A percentile compares a stretch with the other conserved stretches of the same genome.
phyloP scores from a whole-genome alignment of 2,329 filamentous ascomycete genomes.

The Ilyonectria mors-panacis region DNA sequence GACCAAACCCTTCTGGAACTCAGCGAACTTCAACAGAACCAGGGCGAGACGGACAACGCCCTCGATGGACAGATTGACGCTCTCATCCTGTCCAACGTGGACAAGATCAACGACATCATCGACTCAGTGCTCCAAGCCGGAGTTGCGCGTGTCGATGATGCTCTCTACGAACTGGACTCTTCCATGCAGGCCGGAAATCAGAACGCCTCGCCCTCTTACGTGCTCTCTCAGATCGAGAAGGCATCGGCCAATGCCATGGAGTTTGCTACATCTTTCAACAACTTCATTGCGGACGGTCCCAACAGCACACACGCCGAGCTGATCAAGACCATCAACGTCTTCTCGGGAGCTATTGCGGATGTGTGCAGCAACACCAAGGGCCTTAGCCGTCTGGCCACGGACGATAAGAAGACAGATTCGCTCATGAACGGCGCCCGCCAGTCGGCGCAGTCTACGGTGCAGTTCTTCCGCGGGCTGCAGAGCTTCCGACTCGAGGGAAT shows the following conservation, averaged over 20 bases:
- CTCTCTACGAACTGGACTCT: slow-evolving; percentile 96
- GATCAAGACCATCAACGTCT: slow-evolving; percentile 92
- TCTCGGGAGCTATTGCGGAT: slow-evolving; percentile 91
- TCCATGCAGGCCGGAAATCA: slow-evolving; percentile 99
- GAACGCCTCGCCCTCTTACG: slow-evolving; percentile 94
- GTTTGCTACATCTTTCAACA: slow-evolving; percentile 98
- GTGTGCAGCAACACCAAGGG: slow-evolving; percentile 98
- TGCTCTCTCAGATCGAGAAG: slow-evolving; percentile 97
- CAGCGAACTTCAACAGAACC: slow-evolving; percentile 85
- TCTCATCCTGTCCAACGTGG: slow-evolving; percentile 86
- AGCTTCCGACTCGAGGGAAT: slow-evolving; percentile 94
- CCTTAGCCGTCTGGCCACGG: slow-evolving; percentile 90
- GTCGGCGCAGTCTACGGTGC: slow-evolving; percentile 88
- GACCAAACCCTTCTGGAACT: slow-evolving; percentile 95
- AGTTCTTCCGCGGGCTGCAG: slow-evolving; percentile 94
- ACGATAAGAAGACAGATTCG: slow-evolving; percentile 94
- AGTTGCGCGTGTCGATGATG: slow-evolving; percentile 94
- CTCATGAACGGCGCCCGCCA: slow-evolving; percentile 86
- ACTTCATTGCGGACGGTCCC: slow-evolving; percentile 96
- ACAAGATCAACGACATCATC: slow-evolving; percentile 97
- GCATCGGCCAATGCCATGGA: slow-evolving; percentile 95
- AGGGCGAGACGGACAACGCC: slow-evolving; percentile 82
- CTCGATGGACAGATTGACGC: slow-evolving; percentile 93
- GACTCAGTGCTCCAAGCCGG: slow-evolving; percentile 96
- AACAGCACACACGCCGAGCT: slow-evolving; percentile 91